Base-by-base conservation (phyloP, 331 rosid species). In the Malus hybrid region DNA sequence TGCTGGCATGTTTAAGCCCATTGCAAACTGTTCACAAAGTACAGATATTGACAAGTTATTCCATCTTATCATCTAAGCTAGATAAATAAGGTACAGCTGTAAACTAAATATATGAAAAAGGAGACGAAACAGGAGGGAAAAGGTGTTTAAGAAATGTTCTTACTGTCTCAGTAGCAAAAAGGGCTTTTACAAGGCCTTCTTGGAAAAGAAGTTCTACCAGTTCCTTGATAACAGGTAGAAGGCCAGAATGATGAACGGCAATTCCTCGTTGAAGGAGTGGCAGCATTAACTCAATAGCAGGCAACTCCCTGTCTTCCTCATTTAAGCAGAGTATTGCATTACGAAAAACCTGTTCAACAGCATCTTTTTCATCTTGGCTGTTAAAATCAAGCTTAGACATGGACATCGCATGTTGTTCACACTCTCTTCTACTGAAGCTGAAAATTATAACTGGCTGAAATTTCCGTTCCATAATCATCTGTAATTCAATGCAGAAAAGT, bases 1-100 rank as follows among this genome's bases (percentile, higher is more conserved):
- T 70, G 97, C 99, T 10, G 99, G 99, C 99, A 94, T 94, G 83
- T 94, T 94, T 83, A 94, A 86, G 69, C 99, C 99, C 99, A 94
- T 94, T 18, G 99, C 99, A 84, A 94, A 94, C 99, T 92, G 88
- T 75, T 52, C 84, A 80, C 72, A 84, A 79, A 56, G 66, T 10
- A 64, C 16, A 77, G 48, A 22, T 42, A 67, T 59, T 12, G 57
- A 15, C 67, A 78, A 68, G 46, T 64, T 61, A 55, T 3, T 67
- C 24, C 24, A 79, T 61, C 67, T 62, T 24, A 62, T 14, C n/a
- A 71, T 72, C 67, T 52, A 32, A 16, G 20, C 8, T 16, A 39
- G 46, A 39, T 62, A 22, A 70, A 18, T 32, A 71, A 76, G 33
- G 28, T 59, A 52, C 75, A 84, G 44, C 68, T 54, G 59, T 65